Evolutionary conservation across 2,329 filamentous ascomycete species (phyloP).

Genomic region (Epichloe hybrida): DNA sequence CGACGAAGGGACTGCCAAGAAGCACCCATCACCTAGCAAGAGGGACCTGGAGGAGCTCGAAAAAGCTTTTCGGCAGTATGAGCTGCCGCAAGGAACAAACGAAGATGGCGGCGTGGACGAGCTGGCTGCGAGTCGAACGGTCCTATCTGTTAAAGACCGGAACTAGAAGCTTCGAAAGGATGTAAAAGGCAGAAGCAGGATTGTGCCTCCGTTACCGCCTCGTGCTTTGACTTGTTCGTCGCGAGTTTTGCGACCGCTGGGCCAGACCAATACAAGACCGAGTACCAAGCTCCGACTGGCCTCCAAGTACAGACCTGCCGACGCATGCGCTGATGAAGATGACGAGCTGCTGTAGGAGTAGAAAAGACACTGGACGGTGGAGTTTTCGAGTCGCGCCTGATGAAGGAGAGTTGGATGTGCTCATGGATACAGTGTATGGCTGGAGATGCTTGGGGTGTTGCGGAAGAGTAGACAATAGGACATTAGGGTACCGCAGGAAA

Average conservation of each 20-base stretch:
- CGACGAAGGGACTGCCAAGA: slow-evolving; percentile 20
- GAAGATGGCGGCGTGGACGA: slow-evolving; percentile 17
- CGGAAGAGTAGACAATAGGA: not conserved
- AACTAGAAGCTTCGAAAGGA: slow-evolving; percentile 11
- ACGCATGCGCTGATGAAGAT: not conserved
- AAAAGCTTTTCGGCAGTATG: slow-evolving; percentile 20
- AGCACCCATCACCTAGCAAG: slow-evolving; percentile 33
- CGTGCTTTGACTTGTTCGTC: not conserved
- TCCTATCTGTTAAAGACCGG: slow-evolving; percentile 14
- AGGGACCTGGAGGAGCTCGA: slow-evolving; percentile 25
- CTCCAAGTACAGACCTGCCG: not conserved
- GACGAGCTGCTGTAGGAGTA: slow-evolving; percentile 3
- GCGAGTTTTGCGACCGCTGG: not conserved
- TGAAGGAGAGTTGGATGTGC: not conserved
- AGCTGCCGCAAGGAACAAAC: slow-evolving; percentile 9
- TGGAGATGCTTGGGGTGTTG: not conserved
- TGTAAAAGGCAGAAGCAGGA: not conserved
- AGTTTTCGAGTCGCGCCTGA: not conserved
- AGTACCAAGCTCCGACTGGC: not conserved
- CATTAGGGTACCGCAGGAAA: too few species aligned
- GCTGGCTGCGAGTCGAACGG: slow-evolving; percentile 9
- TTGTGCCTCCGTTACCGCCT: not conserved
- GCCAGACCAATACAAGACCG: not conserved
- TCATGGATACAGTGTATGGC: not conserved
- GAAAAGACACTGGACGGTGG: too few species aligned